Base-by-base conservation (phyloP, 257 asterid species). In the Solanum peruvianum region DNA sequence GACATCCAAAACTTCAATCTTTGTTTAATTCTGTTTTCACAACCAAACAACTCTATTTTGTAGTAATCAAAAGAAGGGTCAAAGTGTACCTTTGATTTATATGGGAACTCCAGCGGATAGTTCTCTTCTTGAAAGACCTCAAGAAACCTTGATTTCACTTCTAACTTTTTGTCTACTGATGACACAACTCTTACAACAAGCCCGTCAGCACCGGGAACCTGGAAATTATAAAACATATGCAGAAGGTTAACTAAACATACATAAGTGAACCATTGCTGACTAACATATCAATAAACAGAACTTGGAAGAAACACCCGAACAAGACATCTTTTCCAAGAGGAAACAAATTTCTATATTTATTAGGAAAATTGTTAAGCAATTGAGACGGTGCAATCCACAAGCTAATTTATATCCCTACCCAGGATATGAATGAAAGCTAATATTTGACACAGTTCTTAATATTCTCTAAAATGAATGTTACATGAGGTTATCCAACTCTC, bases 131-230 rank as follows among this genome's bases (percentile, higher is more conserved):
- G 95, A 87, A 97, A 95, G 76, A 94, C 94, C 84, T 97, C 99
- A 85, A 93, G 98, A 92, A 97, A 97, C 66, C 98, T 98, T 49
- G 98, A 93, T 71, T 97, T 97, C 8, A 97, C 99, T 86, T 97
- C 99, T 94, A 95, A 91, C 90, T 95, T 97, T 90, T 95, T 97
- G 95, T 97, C 99, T 89, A 97, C 99, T 71, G 99, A 97, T 78
- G 99, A 97, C 41, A 97, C 99, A 86, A 97, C 98, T 91, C 99
- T 90, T 11, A 97, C 94, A 85, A 97, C 99, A 88, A 97, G 99
- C 83, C 96, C 96, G 70, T 97, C 99, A 82, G 99, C 99, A 88
- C 96, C 99, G 15, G 97, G 96, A 88, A 97, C 95, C 99, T 97
- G 93, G 56, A 44, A 89, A 33, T 47, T 47, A 20, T 31, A 20